Evolutionary conservation across 2,329 filamentous ascomycete species (phyloP), one percentile per base, ranked within the genome.

Genomic region (Daldinia sp.): DNA sequence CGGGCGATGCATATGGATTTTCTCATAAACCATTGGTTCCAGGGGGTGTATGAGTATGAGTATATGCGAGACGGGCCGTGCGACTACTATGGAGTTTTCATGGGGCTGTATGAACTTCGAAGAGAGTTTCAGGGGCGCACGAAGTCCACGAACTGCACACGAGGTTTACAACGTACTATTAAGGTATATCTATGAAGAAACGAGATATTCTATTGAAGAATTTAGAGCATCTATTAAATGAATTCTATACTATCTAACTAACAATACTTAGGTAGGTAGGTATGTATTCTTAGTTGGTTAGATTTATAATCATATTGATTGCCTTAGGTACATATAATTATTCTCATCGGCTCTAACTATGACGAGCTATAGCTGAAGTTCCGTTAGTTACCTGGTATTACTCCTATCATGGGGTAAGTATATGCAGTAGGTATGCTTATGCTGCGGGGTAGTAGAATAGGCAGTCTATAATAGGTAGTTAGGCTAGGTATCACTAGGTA

Each of bases 61-160:
- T 58, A 67, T 66, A 15, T 50, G 57, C 57, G 63, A 55, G 61
- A 66, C 58, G 37, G n/a, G 54, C 7, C 63, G 59, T 72, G 69
- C 46, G 64, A 62, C 30, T 61, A 67, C 61, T 30, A 62, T 41
- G 54, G 63, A 53, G 44, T 30, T 58, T 64, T 48, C 13, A 39
- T 60, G 55, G 12, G 57, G n/a, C 4, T 12, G 39, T 51, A n/a
- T 23, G 35, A 39, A 26, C 33, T 53, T 63, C 20, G 15, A 56
- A 50, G 30, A 44, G 61, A 56, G 13, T 39, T 53, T 57, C 42
- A 30, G 50, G 20, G 37, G 26, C 39, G 4, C 20, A 35, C 41
- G 39, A 46, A 56, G 58, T 57, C 46, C 28, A 67, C 37, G 58
- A 60, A 64, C 23, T 44, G 65, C 48, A 26, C 30, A 55, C 53